These are phyloP conservation scores for Rhododendron mucronatum DNA, from an alignment of 148 eudicot species.

Conservation along the genomic window DNA sequence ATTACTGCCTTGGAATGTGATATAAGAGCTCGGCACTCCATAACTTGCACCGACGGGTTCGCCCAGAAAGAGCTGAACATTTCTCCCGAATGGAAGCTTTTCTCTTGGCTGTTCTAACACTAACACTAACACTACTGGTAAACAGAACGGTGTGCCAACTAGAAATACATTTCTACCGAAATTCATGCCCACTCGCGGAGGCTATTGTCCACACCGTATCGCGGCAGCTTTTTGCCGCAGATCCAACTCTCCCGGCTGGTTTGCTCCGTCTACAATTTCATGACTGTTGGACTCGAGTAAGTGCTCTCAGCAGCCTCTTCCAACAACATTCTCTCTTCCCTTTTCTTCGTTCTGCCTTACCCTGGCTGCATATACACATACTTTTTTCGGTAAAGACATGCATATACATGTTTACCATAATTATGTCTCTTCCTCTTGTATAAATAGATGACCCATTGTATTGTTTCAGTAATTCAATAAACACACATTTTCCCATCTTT, in stretches of 20 bases:
- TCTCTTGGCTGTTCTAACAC: not conserved
- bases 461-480: too few relatives aligned
- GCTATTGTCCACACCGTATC: conserved; percentile 6
- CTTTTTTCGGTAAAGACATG: not conserved
- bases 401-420: not conserved
- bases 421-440: too few relatives aligned
- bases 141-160: not conserved
- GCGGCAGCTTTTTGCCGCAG: not conserved
- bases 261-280: conserved; percentile 27
- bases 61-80: not conserved
- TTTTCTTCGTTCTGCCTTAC: not conserved
- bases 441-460: too few relatives aligned
- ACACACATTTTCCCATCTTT: too few relatives aligned
- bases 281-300: conserved; percentile 21
- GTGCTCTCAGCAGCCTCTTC: not conserved
- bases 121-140: not conserved
- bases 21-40: not conserved
- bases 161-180: conserved; percentile 10
- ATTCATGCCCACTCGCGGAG: conserved; percentile 22
- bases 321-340: not conserved
- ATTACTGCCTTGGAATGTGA: not conserved
- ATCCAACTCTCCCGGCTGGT: conserved; percentile 18
- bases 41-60: not conserved
- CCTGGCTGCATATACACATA: not conserved
- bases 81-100: not conserved